A percentile compares a stretch with the other conserved stretches of the same genome.
Evolutionary conservation across 768 basidiomycete species (phyloP).

Genomic region (Rubroboletus pulcherrimus): DNA sequence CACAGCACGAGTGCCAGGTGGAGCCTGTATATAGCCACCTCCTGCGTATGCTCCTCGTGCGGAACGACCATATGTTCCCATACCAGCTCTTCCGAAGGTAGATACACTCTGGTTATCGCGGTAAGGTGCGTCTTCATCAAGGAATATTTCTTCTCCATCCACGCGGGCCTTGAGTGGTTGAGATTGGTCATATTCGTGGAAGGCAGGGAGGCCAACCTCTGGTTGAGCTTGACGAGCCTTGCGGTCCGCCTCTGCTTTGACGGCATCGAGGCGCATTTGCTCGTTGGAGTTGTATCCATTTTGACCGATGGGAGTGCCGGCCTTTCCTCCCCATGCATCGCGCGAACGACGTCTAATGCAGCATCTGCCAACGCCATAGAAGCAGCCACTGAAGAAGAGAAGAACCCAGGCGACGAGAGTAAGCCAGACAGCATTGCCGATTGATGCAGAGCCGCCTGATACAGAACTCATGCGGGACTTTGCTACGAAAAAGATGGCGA

Average conservation of each 20-base stretch:
- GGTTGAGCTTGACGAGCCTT: slow-evolving; percentile 59
- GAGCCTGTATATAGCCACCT: slow-evolving; percentile 64
- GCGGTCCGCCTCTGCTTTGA: slow-evolving; percentile 83
- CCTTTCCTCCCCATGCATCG: slow-evolving; percentile 38
- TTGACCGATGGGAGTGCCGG: slow-evolving; percentile 25
- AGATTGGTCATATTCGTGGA: slow-evolving; percentile 57
- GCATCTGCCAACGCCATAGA: slow-evolving; percentile 80
- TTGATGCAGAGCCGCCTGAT: slow-evolving; percentile 68
- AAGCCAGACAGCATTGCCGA: slow-evolving; percentile 91
- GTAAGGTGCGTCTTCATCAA: slow-evolving; percentile 46
- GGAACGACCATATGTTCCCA: slow-evolving; percentile 31
- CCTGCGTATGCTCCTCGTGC: slow-evolving; percentile 35
- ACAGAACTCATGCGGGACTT: slow-evolving; percentile 75
- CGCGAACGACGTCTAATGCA: slow-evolving; percentile 61
- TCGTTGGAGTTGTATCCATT: slow-evolving; percentile 45
- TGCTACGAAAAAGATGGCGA: slow-evolving; percentile 87
- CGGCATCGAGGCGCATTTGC: slow-evolving; percentile 74
- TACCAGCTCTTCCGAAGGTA: slow-evolving; percentile 18
- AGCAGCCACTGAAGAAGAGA: slow-evolving; percentile 87
- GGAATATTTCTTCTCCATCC: slow-evolving; percentile 53
- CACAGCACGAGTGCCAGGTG: slow-evolving; percentile 63
- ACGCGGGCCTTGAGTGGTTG: slow-evolving; percentile 63
- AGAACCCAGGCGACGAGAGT: slow-evolving; percentile 83
- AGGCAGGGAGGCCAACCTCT: slow-evolving; percentile 72
- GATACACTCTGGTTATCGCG: slow-evolving; percentile 29